phyloP scores from a whole-genome alignment of 345 rosid genomes.

The Raphanus sativus region DNA sequence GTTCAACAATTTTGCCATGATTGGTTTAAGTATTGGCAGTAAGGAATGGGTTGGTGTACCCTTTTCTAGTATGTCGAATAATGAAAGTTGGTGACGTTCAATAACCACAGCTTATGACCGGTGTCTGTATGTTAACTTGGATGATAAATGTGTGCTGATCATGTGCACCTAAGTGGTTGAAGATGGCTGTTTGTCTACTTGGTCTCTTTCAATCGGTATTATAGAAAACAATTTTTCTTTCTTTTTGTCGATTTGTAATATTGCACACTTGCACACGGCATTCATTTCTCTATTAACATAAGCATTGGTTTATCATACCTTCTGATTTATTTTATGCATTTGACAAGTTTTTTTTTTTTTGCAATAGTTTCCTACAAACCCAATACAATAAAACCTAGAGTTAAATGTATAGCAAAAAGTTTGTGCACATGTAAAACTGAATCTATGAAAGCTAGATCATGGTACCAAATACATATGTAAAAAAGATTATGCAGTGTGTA shows the following conservation, averaged over 20 bases:
- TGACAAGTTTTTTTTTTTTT: neutral
- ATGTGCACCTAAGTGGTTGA: neutral
- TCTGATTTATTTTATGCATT: neutral
- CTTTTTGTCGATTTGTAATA: neutral
- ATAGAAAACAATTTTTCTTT: neutral
- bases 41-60: neutral
- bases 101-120: neutral
- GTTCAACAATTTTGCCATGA: neutral
- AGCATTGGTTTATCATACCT: neutral
- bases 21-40: neutral
- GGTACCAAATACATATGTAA: neutral
- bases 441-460: neutral
- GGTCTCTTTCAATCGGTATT: neutral
- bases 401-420: too few species aligned
- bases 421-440: neutral
- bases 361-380: too few species aligned
- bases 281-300: neutral
- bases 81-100: neutral
- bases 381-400: too few species aligned
- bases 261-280: neutral
- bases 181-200: neutral
- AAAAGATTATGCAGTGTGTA: constrained; percentile 24
- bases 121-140: neutral
- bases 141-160: neutral
- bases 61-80: neutral